phyloP scores from a whole-genome alignment of 2,329 filamentous ascomycete species.

The Penicillium sumatraense region DNA sequence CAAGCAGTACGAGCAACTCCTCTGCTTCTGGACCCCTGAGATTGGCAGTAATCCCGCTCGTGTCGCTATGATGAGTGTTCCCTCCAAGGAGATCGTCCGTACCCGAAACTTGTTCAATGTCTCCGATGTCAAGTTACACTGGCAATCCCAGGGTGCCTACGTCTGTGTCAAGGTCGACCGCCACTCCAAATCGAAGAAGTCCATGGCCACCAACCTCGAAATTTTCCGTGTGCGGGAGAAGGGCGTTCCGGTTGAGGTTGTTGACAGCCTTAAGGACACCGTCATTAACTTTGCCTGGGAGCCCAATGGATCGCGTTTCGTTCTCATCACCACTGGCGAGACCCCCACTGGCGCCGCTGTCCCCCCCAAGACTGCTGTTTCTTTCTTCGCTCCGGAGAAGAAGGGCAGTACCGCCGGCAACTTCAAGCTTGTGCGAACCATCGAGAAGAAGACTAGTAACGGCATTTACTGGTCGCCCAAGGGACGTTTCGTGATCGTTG shows the following conservation, averaged over 20 bases:
- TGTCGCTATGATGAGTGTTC: constrained; percentile 94
- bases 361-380: constrained; percentile 88
- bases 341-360: constrained; percentile 77
- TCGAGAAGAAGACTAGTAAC: constrained; percentile 99
- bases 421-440: constrained; percentile 92
- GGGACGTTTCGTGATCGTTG: constrained; percentile 92
- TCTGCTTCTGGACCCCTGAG: constrained; percentile 99
- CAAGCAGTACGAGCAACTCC: constrained; percentile 91
- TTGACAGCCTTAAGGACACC: constrained; percentile 96
- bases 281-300: constrained; percentile 99
- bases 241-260: constrained; percentile 96
- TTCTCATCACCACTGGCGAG: constrained; percentile 94
- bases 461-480: constrained; percentile 98
- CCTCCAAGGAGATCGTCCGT: constrained; percentile 90
- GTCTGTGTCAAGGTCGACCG: constrained; percentile 98
- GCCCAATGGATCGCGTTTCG: constrained; percentile 95
- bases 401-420: constrained; percentile 83
- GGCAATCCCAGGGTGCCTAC: constrained; percentile 93
- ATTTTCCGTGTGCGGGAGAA: constrained; percentile 98
- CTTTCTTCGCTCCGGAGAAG: constrained; percentile 98
- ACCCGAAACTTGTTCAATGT: constrained; percentile 98
- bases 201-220: constrained; percentile 92
- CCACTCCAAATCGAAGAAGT: constrained; percentile 99
- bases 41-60: constrained; percentile 97
- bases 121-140: constrained; percentile 95